Evolutionary conservation across 176 grass and related monocot species (phyloP).

Genomic region (Saccharum spontaneum): DNA sequence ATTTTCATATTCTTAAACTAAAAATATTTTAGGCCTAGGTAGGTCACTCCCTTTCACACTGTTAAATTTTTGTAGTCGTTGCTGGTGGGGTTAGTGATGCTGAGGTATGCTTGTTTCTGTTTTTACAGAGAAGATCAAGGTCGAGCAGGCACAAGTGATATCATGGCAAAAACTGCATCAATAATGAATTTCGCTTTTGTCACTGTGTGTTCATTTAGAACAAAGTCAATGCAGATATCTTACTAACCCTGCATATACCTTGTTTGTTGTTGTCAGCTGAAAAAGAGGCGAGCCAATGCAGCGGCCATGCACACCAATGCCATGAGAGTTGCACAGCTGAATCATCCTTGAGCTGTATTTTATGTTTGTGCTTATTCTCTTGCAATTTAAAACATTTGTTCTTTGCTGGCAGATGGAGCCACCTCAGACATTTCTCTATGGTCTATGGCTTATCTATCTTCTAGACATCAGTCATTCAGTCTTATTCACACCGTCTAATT

Average conservation of each 20-base stretch:
- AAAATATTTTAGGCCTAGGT: too few relatives aligned
- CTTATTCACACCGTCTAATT: neutral
- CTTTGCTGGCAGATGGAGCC: constrained; percentile 56
- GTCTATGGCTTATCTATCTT: neutral
- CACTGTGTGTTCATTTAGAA: constrained; percentile 38
- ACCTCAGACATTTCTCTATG: too few relatives aligned
- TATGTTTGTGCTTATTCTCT: neutral
- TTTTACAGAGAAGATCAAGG: neutral
- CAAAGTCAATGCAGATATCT: neutral
- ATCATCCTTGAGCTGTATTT: constrained; percentile 15
- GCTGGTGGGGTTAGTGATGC: neutral
- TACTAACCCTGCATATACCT: neutral
- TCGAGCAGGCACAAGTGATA: neutral
- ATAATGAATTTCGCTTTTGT: constrained; percentile 57
- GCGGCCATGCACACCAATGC: constrained; percentile 34
- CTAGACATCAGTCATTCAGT: neutral
- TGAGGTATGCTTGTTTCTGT: neutral
- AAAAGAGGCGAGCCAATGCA: constrained; percentile 39
- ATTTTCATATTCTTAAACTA: too few relatives aligned
- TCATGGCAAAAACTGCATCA: constrained; percentile 32
- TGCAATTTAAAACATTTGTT: constrained; percentile 27
- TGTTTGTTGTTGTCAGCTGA: constrained; percentile 32
- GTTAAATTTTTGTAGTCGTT: neutral
- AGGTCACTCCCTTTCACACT: too few relatives aligned
- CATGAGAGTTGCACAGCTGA: constrained; percentile 42